Evolutionary conservation across 352 stramenopile species (phyloP).

Genomic region (Phytophthora litchii): DNA sequence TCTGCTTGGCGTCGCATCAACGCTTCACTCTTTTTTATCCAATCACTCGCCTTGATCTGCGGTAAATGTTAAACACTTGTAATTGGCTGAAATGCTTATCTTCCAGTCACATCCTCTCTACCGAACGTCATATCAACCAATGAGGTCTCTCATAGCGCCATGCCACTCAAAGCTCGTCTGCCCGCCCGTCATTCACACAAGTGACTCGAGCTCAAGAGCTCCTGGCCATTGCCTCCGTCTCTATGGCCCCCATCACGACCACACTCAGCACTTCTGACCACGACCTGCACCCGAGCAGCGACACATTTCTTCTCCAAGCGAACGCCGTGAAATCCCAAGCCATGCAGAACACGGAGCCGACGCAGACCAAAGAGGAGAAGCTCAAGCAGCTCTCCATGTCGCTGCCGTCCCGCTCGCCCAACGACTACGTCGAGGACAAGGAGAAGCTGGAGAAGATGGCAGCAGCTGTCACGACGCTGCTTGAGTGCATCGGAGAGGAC

Average conservation of each 20-base stretch:
- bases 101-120: neutral
- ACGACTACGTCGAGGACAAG: conserved; percentile 78
- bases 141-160: conserved; percentile 3
- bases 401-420: conserved; percentile 51
- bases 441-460: conserved; percentile 93
- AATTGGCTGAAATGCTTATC: neutral
- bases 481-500: conserved; percentile 96
- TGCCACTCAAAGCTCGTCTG: conserved; percentile 20
- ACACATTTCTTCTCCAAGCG: conserved; percentile 25
- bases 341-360: conserved; percentile 44
- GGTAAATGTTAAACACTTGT: neutral
- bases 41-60: conserved; percentile 3
- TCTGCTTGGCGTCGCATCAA: conserved; percentile 25
- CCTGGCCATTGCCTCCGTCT: conserved; percentile 14
- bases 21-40: conserved; percentile 8
- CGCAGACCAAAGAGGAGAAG: conserved; percentile 15
- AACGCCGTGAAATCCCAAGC: conserved; percentile 26
- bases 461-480: conserved; percentile 90
- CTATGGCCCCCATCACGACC: conserved; percentile 55
- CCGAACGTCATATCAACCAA: conserved; percentile 17
- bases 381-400: conserved; percentile 71
- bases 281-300: conserved; percentile 15
- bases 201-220: conserved; percentile 5
- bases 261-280: conserved; percentile 30
- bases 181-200: conserved; percentile 22